These are phyloP conservation scores for Podospora australis DNA, from an alignment of 495 filamentous ascomycete species.

Conservation along the genomic window DNA sequence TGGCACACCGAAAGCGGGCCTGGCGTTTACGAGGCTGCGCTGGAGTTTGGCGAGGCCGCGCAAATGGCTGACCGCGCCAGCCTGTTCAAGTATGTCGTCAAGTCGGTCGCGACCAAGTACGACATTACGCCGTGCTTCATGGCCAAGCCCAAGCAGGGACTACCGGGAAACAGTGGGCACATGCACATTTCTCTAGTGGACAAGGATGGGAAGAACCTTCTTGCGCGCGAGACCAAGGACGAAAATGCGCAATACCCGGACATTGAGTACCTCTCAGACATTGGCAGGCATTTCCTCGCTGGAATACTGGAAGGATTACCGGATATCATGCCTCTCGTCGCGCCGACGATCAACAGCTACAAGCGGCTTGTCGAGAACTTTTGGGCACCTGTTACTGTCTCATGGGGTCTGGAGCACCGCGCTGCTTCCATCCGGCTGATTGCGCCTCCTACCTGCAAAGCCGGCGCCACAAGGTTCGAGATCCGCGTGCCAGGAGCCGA, in stretches of 20 bases:
- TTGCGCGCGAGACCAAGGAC: constrained; percentile 66
- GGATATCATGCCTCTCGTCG: constrained; percentile 91
- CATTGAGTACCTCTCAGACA: constrained; percentile 70
- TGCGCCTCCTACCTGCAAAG: constrained; percentile 71
- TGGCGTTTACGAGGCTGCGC: constrained; percentile 90
- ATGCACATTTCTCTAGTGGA: constrained; percentile 85
- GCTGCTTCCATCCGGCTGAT: constrained; percentile 88
- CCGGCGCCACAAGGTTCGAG: constrained; percentile 85
- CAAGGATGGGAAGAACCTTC: constrained; percentile 66
- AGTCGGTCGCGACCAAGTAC: constrained; percentile 74
- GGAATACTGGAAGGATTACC: constrained; percentile 83
- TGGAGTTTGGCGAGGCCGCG: constrained; percentile 77
- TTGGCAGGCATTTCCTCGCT: constrained; percentile 90
- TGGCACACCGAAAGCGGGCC: constrained; percentile 98
- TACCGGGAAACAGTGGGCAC: constrained; percentile 91
- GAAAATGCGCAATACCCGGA: constrained; percentile 64
- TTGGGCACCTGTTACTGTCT: constrained; percentile 96
- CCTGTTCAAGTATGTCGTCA: constrained; percentile 92
- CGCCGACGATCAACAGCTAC: constrained; percentile 93
- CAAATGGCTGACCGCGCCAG: constrained; percentile 86
- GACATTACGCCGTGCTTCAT: constrained; percentile 97
- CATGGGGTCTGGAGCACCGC: constrained; percentile 93
- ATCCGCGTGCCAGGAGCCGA: constrained; percentile 88
- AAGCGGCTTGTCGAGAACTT: constrained; percentile 98
- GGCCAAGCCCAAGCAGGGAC: constrained; percentile 88